phyloP scores from a whole-genome alignment of 495 filamentous ascomycete species.

The Penicillium macrosclerotiorum region DNA sequence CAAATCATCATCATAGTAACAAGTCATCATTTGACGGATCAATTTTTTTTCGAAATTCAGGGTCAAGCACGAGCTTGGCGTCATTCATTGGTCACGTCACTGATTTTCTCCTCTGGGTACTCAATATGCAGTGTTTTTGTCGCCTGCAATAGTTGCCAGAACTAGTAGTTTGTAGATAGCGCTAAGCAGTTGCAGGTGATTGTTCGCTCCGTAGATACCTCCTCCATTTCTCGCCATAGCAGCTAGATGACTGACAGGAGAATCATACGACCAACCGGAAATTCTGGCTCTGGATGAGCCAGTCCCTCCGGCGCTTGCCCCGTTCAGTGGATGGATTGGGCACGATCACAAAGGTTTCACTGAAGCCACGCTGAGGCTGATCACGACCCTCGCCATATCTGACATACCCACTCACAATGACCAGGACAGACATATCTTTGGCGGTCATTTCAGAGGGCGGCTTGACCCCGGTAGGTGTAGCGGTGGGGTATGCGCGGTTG shows the following conservation, averaged over 20 bases:
- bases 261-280: constrained; percentile 60
- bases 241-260: not conserved
- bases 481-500: constrained; percentile 58
- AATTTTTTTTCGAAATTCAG: not conserved
- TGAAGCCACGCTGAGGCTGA: constrained; percentile 61
- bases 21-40: constrained; percentile 4
- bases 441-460: constrained; percentile 30
- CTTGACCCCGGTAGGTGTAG: constrained; percentile 37
- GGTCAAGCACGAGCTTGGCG: no score
- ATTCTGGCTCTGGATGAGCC: constrained; percentile 72
- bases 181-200: no score
- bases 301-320: constrained; percentile 49
- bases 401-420: constrained; percentile 67
- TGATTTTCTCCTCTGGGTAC: not conserved
- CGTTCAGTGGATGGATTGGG: constrained; percentile 63
- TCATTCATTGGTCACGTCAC: not conserved
- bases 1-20: constrained; percentile 4
- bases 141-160: no score
- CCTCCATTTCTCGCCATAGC: not conserved
- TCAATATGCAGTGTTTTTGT: not conserved
- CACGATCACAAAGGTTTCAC: constrained; percentile 72
- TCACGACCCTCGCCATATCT: constrained; percentile 56
- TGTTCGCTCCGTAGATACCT: no score
- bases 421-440: constrained; percentile 65
- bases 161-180: no score